phyloP scores from a whole-genome alignment of 768 basidiomycete genomes.

The Termitomyces sp. region DNA sequence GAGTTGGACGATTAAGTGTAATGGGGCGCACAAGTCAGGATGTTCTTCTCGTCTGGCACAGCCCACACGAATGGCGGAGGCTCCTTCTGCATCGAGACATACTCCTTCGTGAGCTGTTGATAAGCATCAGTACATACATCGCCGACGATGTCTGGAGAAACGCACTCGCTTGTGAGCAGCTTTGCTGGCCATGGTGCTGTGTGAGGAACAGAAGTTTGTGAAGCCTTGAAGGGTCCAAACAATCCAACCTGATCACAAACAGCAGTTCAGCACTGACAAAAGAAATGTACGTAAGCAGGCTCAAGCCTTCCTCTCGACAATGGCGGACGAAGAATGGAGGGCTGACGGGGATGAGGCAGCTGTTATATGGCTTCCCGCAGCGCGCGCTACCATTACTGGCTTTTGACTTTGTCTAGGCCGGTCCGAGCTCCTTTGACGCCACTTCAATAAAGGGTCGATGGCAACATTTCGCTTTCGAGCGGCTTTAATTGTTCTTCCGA shows the following conservation, averaged over 20 bases:
- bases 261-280: neutral
- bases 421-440: slow-evolving; percentile 7
- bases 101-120: slow-evolving; percentile 82
- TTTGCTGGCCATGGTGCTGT: slow-evolving; percentile 73
- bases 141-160: slow-evolving; percentile 5
- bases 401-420: slow-evolving; percentile 1
- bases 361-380: neutral
- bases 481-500: neutral
- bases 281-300: slow-evolving; percentile 19
- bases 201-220: slow-evolving; percentile 19
- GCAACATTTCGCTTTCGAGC: neutral
- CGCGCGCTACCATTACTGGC: neutral
- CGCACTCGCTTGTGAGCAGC: slow-evolving; percentile 81
- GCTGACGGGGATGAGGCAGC: neutral
- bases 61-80: slow-evolving; percentile 98
- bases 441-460: slow-evolving; percentile 12
- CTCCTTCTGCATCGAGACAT: slow-evolving; percentile 85
- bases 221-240: slow-evolving; percentile 11
- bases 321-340: neutral
- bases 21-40: slow-evolving; percentile 76
- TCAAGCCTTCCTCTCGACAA: neutral
- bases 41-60: slow-evolving; percentile 95
- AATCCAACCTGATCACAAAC: slow-evolving; percentile 11
- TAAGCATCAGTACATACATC: slow-evolving; percentile 4
- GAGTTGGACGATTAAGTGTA: neutral